Evolutionary conservation across 352 stramenopile species (phyloP).

Genomic region (Blastocystis sp.): DNA sequence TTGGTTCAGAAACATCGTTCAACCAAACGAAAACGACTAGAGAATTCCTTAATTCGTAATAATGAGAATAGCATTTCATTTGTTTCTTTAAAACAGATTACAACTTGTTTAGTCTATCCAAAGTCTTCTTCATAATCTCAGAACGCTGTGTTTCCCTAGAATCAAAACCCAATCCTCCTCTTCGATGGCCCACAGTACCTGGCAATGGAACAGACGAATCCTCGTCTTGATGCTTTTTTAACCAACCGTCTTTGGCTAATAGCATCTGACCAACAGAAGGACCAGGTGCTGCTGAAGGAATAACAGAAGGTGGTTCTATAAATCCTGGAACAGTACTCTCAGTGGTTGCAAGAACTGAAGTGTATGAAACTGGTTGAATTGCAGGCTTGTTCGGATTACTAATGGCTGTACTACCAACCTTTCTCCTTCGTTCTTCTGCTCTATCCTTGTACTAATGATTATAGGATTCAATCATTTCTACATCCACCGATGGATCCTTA

Average conservation of each 20-base stretch:
- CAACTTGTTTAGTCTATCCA: neutral
- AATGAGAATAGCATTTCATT: neutral
- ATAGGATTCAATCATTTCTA: neutral
- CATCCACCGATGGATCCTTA: neutral
- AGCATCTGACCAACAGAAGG: constrained; percentile 50
- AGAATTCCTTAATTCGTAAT: neutral
- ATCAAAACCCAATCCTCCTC: constrained; percentile 11
- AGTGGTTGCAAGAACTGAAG: neutral
- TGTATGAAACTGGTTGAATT: neutral
- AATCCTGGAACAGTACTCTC: constrained; percentile 24
- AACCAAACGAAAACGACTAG: neutral
- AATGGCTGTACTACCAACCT: constrained; percentile 4
- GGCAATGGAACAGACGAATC: neutral
- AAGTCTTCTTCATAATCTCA: neutral
- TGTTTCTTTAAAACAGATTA: neutral
- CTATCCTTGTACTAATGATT: neutral
- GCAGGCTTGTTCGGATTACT: neutral
- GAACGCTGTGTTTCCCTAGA: neutral
- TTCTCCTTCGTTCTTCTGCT: constrained; percentile 16
- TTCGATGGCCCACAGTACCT: neutral
- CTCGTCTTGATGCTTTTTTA: constrained; percentile 9
- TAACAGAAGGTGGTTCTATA: neutral
- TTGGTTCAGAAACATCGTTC: neutral
- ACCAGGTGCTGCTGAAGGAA: neutral
- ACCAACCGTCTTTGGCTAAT: constrained; percentile 29